These are phyloP conservation scores for Diaporthe ilicicola DNA, from an alignment of 2,329 filamentous ascomycete species.

Conservation along the genomic window DNA sequence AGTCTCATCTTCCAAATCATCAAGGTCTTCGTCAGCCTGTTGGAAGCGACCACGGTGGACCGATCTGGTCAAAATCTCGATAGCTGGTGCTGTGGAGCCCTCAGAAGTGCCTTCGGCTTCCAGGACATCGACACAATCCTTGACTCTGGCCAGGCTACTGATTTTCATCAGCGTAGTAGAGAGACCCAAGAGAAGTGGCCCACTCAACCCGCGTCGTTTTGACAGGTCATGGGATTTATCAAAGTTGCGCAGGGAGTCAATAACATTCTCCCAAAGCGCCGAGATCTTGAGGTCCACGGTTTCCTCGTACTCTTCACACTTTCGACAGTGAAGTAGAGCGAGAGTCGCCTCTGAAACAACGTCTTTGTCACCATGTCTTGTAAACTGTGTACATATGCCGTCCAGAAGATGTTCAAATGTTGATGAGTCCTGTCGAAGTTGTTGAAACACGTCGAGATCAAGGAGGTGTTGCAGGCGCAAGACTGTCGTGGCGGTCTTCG, in stretches of 20 bases:
- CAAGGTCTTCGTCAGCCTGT: conserved; percentile 74
- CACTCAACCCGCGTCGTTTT: conserved; percentile 72
- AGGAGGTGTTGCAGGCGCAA: conserved; percentile 86
- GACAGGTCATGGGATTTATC: conserved; percentile 77
- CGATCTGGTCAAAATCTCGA: conserved; percentile 77
- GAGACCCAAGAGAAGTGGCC: conserved; percentile 72
- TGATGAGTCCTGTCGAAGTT: conserved; percentile 85
- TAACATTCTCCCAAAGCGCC: conserved; percentile 84
- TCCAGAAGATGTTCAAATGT: conserved; percentile 84
- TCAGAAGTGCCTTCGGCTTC: conserved; percentile 66
- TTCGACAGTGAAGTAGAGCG: conserved; percentile 84
- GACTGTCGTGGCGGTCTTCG: conserved; percentile 85
- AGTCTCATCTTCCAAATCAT: conserved; percentile 81
- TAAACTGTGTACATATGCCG: conserved; percentile 93
- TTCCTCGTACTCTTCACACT: conserved; percentile 89
- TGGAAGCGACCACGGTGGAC: conserved; percentile 77
- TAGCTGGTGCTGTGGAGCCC: conserved; percentile 60
- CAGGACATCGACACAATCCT: conserved; percentile 78
- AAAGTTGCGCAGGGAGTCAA: conserved; percentile 76
- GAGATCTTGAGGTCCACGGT: conserved; percentile 82
- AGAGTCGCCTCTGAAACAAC: conserved; percentile 86
- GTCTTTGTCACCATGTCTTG: conserved; percentile 85
- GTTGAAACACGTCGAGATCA: conserved; percentile 86
- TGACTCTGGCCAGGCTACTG: conserved; percentile 80
- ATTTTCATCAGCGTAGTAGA: conserved; percentile 81